Conservation (phyloP, 164 flowering plant species). For the Liquidambar formosana region DNA sequence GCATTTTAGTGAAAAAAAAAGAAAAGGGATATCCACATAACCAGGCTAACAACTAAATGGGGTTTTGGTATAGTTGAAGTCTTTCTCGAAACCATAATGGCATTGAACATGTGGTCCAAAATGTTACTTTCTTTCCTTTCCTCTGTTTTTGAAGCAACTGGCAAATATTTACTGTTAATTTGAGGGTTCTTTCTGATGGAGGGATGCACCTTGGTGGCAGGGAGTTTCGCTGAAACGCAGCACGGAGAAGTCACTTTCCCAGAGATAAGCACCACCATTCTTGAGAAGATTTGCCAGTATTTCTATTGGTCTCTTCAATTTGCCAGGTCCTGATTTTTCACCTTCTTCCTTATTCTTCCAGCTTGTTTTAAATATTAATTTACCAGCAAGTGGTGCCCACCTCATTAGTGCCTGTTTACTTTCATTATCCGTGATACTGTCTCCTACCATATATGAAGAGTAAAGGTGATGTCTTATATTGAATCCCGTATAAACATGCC, state of each 20-base stretch:
- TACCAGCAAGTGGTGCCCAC: too few relatives aligned
- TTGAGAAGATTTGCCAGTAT: conserved; percentile 97
- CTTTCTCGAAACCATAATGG: too few relatives aligned
- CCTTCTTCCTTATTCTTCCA: neutral
- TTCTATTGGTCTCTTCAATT: conserved; percentile 94
- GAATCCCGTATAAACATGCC: too few relatives aligned
- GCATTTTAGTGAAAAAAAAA: too few relatives aligned
- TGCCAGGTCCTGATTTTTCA: conserved; percentile 54
- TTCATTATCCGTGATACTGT: too few relatives aligned
- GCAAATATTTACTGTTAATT: neutral
- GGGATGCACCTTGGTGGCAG: conserved; percentile 32
- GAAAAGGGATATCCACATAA: too few relatives aligned
- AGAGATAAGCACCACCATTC: conserved; percentile 83
- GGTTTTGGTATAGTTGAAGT: too few relatives aligned
- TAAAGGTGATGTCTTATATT: too few relatives aligned
- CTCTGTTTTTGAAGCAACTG: neutral
- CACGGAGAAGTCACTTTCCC: conserved; percentile 86
- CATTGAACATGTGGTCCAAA: too few relatives aligned
- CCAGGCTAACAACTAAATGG: too few relatives aligned
- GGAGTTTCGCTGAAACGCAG: conserved; percentile 78
- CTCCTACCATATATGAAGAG: too few relatives aligned
- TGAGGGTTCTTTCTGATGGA: neutral
- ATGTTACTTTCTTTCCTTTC: neutral
- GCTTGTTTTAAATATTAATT: neutral
- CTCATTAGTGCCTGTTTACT: too few relatives aligned